phyloP scores from a whole-genome alignment of 805 yeast species.

The Starmerella scarabaei region DNA sequence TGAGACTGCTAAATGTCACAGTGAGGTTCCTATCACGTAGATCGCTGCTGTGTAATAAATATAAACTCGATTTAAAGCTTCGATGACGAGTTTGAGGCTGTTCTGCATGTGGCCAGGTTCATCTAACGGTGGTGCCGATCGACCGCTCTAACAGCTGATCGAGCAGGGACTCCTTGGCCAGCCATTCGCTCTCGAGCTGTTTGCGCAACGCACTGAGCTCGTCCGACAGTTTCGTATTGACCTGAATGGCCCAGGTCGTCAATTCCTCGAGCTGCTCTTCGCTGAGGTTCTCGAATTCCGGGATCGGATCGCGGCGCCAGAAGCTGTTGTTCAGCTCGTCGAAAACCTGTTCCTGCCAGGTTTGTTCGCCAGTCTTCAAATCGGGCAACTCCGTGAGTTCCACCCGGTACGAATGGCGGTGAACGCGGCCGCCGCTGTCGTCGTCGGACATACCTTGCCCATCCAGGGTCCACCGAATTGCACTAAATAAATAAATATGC shows the following conservation, averaged over 20 bases:
- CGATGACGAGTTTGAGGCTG: no score
- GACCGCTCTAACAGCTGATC: slow-evolving; percentile 22
- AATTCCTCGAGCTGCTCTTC: slow-evolving; percentile 14
- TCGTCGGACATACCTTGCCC: not conserved
- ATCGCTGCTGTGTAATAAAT: no score
- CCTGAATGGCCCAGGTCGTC: slow-evolving; percentile 26
- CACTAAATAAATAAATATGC: not conserved
- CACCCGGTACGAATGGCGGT: slow-evolving; percentile 1
- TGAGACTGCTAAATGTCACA: no score
- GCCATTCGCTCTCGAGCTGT: slow-evolving; percentile 22
- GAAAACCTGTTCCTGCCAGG: slow-evolving; percentile 3
- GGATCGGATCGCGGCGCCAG: slow-evolving; percentile 5
- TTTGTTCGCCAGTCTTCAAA: slow-evolving; percentile 1
- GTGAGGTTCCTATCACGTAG: no score
- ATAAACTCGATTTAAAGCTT: no score
- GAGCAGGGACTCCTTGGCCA: slow-evolving; percentile 27
- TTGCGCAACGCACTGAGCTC: slow-evolving; percentile 19
- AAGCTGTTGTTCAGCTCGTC: slow-evolving; percentile 8
- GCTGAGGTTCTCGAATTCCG: slow-evolving; percentile 2
- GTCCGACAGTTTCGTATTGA: slow-evolving; percentile 19
- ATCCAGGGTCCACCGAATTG: no score
- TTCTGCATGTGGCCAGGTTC: no score
- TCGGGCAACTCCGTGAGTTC: slow-evolving; percentile 12
- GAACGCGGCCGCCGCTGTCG: not conserved
- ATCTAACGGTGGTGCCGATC: no score